These are phyloP conservation scores for Mucor velutinosus DNA, from an alignment of 371 early-diverging fungal genomes.

Conservation along the genomic window DNA sequence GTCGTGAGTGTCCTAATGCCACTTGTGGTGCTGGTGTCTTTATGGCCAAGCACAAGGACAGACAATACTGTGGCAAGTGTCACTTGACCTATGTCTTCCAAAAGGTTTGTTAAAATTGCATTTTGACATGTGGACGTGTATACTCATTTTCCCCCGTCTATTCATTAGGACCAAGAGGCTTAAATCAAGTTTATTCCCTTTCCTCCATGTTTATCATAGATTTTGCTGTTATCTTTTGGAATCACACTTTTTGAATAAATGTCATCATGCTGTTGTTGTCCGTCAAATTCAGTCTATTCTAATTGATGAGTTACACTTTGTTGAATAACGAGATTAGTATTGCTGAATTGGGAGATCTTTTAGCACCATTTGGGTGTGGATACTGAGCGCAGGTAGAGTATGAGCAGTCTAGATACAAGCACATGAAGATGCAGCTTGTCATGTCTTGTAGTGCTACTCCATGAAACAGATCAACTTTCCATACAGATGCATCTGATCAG, in stretches of 20 bases:
- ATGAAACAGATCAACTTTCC: too few species aligned
- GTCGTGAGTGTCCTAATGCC: conserved; percentile 91
- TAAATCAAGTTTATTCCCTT: conserved; percentile 5
- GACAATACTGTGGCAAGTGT: conserved; percentile 89
- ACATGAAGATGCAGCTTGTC: too few species aligned
- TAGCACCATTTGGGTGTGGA: too few species aligned
- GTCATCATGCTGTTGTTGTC: not conserved
- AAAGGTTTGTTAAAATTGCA: conserved; percentile 7
- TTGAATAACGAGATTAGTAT: too few species aligned
- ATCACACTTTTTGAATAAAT: not conserved
- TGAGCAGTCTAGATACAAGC: too few species aligned
- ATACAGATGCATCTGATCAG: too few species aligned
- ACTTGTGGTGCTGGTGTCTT: conserved; percentile 98
- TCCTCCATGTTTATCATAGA: not conserved
- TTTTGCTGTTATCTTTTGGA: not conserved
- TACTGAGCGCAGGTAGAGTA: too few species aligned
- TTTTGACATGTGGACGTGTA: not conserved
- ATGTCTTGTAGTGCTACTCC: too few species aligned
- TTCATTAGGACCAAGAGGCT: conserved; percentile 23
- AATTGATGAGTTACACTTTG: too few species aligned
- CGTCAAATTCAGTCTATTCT: not conserved
- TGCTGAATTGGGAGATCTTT: too few species aligned
- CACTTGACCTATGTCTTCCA: conserved; percentile 57
- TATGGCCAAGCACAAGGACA: conserved; percentile 95
- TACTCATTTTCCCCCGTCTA: not conserved